These are phyloP conservation scores for Rhodotorula taiwanensis DNA, from an alignment of 768 basidiomycete species.

Conservation along the genomic window DNA sequence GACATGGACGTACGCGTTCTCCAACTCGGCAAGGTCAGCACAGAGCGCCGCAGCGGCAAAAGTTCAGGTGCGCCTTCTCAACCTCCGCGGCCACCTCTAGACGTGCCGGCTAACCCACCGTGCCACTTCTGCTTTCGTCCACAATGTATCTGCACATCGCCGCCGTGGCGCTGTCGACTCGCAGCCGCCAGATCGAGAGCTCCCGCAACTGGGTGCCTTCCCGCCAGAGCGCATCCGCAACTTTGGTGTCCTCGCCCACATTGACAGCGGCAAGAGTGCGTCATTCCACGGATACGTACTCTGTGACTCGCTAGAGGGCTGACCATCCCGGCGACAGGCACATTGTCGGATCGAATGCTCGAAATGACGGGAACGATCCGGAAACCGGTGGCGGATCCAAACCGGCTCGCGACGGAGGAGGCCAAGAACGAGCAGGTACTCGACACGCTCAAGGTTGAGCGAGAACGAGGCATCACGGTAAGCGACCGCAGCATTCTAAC, in stretches of 20 bases:
- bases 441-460: slow-evolving; percentile 92
- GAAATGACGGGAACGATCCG: slow-evolving; percentile 81
- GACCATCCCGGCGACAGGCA: slow-evolving; percentile 8
- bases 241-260: slow-evolving; percentile 9
- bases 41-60: too few relatives aligned
- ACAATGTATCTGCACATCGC: too few relatives aligned
- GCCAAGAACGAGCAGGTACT: slow-evolving; percentile 76
- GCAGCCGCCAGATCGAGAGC: too few relatives aligned
- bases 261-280: slow-evolving; percentile 60
- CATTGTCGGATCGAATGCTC: slow-evolving; percentile 39
- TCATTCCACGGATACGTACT: neutral
- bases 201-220: neutral
- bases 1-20: too few relatives aligned
- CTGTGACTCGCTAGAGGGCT: too few relatives aligned
- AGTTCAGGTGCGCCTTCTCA: too few relatives aligned
- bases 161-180: too few relatives aligned
- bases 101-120: too few relatives aligned
- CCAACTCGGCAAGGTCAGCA: too few relatives aligned
- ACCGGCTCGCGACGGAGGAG: slow-evolving; percentile 51
- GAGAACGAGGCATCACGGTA: slow-evolving; percentile 89
- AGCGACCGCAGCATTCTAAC: too few relatives aligned
- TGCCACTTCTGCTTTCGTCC: too few relatives aligned
- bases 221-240: slow-evolving; percentile 45
- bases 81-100: too few relatives aligned
- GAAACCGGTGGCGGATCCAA: neutral